phyloP scores from a whole-genome alignment of 352 stramenopile species.

The Pythium phragmitis region DNA sequence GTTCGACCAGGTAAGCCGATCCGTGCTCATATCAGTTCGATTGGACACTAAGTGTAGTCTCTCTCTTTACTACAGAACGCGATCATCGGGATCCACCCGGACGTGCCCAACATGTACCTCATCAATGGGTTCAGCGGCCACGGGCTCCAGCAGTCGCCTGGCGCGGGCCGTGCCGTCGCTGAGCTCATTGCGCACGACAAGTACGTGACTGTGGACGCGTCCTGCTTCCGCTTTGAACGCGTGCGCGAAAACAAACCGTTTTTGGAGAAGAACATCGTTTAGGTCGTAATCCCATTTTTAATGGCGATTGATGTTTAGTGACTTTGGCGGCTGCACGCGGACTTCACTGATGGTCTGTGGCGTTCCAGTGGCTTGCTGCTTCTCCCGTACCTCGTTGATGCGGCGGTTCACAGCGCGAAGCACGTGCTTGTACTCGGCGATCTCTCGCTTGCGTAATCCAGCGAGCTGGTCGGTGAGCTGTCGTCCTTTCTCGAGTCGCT shows the following conservation, averaged over 20 bases:
- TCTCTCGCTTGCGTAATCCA: conserved; percentile 43
- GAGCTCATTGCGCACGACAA: conserved; percentile 70
- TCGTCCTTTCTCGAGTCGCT: conserved; percentile 43
- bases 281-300: conserved; percentile 23
- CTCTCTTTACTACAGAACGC: conserved; percentile 47
- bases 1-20: conserved; percentile 62
- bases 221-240: conserved; percentile 69
- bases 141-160: conserved; percentile 79
- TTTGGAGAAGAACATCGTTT: conserved; percentile 76
- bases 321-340: conserved; percentile 28
- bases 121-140: conserved; percentile 87
- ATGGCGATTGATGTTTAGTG: conserved; percentile 68
- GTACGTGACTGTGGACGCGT: conserved; percentile 76
- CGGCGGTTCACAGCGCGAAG: conserved; percentile 57
- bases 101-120: conserved; percentile 80
- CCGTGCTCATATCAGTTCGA: neutral
- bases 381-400: conserved; percentile 53
- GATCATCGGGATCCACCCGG: conserved; percentile 77
- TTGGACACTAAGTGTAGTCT: neutral
- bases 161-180: conserved; percentile 65
- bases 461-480: conserved; percentile 56
- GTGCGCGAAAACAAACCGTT: conserved; percentile 71
- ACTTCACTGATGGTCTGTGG: neutral
- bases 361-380: conserved; percentile 12
- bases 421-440: conserved; percentile 65